Evolutionary conservation across 768 basidiomycete species (phyloP), one percentile per base, ranked within the genome.

Genomic region (Fomitopsis pulvina): DNA sequence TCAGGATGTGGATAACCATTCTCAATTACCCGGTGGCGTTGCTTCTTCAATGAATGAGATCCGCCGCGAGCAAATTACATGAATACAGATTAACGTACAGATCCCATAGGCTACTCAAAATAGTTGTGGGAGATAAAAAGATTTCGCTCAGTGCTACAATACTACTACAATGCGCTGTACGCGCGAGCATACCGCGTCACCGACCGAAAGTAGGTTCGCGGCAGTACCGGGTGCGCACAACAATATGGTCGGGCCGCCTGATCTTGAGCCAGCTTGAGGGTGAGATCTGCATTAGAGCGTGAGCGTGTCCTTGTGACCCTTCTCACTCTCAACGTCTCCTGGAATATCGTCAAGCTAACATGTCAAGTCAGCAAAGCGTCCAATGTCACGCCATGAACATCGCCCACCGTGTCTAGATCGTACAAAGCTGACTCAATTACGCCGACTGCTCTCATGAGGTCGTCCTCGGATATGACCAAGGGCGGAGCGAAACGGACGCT

Each of bases 401-500:
- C n/a, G 20, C 46, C 41, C 34, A 87, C 87, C 65, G 73, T 71
- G 65, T 97, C 95, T 41, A 98, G 77, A 61, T 96, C 93, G 10
- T 70, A 66, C 41, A 97, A 69, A 45, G 80, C 84, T 57, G 87
- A 78, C 20, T 79, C 80, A 60, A 99, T 91, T 49, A 88, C 81
- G 49, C 65, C 67, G 12, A 96, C 76, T 20, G 84, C 86, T 65
- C 80, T 81, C 64, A 74, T 71, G 52, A 98, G 63, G 53, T 96
- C 92, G 18, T 78, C 81, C 60, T 96, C 92, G n/a, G 80, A 74
- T 51, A 99, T 99, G 54, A 98, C 91, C 48, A 99, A 69, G 2
- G 95, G 95, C 2, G 95, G 95, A 2, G 96, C 92, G 64, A 99
- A 95, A 27, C 95, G 92, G 58, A 99, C 88, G 47, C 93, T 97